phyloP scores from a whole-genome alignment of 2,329 filamentous ascomycete genomes.

The Fusarium keratoplasticum region DNA sequence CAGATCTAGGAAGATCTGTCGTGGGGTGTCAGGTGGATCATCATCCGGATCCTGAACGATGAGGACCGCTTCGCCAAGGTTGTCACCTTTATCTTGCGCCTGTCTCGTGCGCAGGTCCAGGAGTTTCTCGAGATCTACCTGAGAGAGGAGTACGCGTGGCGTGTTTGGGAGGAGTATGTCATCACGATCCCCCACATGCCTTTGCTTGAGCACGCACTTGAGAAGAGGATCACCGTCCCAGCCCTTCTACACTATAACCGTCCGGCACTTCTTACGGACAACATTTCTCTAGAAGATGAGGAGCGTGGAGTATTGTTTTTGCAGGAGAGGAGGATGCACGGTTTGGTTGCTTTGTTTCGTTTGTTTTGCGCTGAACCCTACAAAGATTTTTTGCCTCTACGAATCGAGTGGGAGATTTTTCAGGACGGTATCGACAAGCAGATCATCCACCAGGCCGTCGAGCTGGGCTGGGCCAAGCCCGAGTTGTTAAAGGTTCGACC shows the following conservation, averaged over 20 bases:
- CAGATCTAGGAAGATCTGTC: constrained; percentile 39
- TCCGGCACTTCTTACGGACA: constrained; percentile 42
- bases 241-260: constrained; percentile 31
- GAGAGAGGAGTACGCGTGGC: constrained; percentile 32
- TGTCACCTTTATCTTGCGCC: constrained; percentile 26
- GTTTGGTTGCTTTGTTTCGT: constrained; percentile 16
- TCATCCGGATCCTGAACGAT: constrained; percentile 38
- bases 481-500: not conserved
- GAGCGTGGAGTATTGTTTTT: constrained; percentile 35
- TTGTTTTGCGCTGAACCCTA: constrained; percentile 17
- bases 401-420: constrained; percentile 40
- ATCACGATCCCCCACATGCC: constrained; percentile 19
- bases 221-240: constrained; percentile 11
- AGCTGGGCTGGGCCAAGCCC: constrained; percentile 23
- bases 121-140: constrained; percentile 40
- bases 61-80: constrained; percentile 36
- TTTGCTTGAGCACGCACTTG: constrained; percentile 12
- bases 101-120: constrained; percentile 35
- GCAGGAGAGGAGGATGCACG: not conserved
- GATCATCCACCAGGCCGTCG: constrained; percentile 9
- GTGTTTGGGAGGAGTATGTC: constrained; percentile 29
- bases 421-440: constrained; percentile 35
- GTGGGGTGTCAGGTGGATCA: constrained; percentile 42
- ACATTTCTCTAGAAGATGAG: constrained; percentile 26
- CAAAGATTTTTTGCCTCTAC: constrained; percentile 41